Evolutionary conservation across 164 flowering plant species (phyloP).

Genomic region (Piper longum): DNA sequence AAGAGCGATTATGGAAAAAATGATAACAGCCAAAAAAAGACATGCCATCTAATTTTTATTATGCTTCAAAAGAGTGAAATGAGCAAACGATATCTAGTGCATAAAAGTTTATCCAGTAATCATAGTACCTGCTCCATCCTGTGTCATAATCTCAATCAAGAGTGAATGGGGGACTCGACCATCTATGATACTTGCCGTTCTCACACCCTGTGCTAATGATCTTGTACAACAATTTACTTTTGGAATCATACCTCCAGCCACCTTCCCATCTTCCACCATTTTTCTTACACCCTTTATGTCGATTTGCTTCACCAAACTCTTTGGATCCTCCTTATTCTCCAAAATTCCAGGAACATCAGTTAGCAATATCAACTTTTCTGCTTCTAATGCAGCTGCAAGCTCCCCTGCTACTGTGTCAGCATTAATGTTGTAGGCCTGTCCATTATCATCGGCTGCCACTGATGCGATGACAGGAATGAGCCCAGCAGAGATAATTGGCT

Average conservation of each 20-base stretch:
- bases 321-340: slow-evolving; percentile 39
- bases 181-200: slow-evolving; percentile 80
- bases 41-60: too few species aligned
- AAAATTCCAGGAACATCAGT: slow-evolving; percentile 85
- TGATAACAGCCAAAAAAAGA: too few species aligned
- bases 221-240: slow-evolving; percentile 77
- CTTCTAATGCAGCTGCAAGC: slow-evolving; percentile 79
- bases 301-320: slow-evolving; percentile 66
- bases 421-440: slow-evolving; percentile 76
- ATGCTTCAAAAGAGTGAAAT: too few species aligned
- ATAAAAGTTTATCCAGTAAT: slow-evolving; percentile 43
- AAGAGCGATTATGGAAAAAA: too few species aligned
- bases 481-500: slow-evolving; percentile 32
- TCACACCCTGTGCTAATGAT: slow-evolving; percentile 78
- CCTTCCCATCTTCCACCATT: slow-evolving; percentile 65
- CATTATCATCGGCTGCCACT: slow-evolving; percentile 68
- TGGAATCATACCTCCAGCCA: slow-evolving; percentile 96
- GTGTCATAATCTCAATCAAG: slow-evolving; percentile 74
- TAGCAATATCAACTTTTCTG: slow-evolving; percentile 79
- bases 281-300: slow-evolving; percentile 68
- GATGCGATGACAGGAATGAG: slow-evolving; percentile 84
- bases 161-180: slow-evolving; percentile 73
- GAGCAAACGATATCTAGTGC: too few species aligned
- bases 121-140: slow-evolving; percentile 92
- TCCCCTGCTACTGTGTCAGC: slow-evolving; percentile 96